Evolutionary conservation across 1,284 basidiomycete genomes (phyloP).

Genomic region (Cryptococcus sp.): DNA sequence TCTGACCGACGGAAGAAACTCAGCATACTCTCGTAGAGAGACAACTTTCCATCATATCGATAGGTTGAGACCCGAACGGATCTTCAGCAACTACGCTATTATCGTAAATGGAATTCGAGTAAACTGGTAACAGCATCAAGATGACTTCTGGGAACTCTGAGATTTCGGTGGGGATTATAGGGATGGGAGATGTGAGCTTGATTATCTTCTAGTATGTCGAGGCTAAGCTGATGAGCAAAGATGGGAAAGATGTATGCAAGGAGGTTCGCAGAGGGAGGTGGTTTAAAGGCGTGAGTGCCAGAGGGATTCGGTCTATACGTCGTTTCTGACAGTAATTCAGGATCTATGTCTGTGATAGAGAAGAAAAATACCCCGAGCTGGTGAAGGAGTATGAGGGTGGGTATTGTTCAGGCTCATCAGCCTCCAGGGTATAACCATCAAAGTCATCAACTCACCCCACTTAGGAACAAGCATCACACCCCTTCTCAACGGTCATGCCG

Average conservation of each 20-base stretch:
- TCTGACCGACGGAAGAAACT: too few species aligned
- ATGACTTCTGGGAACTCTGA: constrained; percentile 43
- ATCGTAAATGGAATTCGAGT: too few species aligned
- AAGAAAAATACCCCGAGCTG: constrained; percentile 68
- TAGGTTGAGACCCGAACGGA: too few species aligned
- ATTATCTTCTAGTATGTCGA: not conserved
- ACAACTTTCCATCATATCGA: too few species aligned
- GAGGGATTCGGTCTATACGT: constrained; percentile 5
- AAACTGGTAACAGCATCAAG: too few species aligned
- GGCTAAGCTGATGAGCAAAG: constrained; percentile 45
- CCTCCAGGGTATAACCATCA: not conserved
- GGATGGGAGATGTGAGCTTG: constrained; percentile 63
- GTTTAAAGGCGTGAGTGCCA: constrained; percentile 76
- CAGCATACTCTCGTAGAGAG: too few species aligned
- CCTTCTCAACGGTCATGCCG: constrained; percentile 71
- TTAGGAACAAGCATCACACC: constrained; percentile 58
- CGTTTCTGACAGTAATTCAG: constrained; percentile 47
- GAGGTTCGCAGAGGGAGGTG: constrained; percentile 61
- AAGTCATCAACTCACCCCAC: not conserved
- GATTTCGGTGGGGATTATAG: constrained; percentile 77
- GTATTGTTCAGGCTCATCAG: not conserved
- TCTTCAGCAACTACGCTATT: too few species aligned
- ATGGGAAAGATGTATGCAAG: constrained; percentile 95
- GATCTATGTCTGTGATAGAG: constrained; percentile 88
- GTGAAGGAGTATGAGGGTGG: constrained; percentile 62